A percentile compares a stretch with the other conserved stretches of the same genome.
Evolutionary conservation across 1,139 yeast species (phyloP).

Genomic region (Yamadazyma trypodendri): DNA sequence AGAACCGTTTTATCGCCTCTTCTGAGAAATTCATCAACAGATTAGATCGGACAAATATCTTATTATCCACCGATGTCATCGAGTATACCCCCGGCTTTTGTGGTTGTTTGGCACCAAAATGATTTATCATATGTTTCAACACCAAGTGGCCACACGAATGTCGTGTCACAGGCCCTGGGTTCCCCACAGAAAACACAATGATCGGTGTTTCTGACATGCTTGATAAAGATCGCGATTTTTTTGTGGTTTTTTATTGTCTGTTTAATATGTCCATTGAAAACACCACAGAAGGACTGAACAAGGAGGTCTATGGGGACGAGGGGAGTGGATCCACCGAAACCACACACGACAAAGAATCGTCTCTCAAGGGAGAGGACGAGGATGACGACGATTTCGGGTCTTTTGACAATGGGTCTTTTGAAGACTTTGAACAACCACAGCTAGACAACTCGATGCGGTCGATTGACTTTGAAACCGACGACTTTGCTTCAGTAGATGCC

Average conservation of each 20-base stretch:
- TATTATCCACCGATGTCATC: conserved; percentile 17
- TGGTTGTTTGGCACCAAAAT: conserved; percentile 26
- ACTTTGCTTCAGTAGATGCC: conserved; percentile 9
- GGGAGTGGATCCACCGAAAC: too few relatives aligned
- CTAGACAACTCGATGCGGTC: not conserved
- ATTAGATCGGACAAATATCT: conserved; percentile 37
- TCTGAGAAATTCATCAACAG: conserved; percentile 43
- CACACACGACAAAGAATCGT: conserved; percentile 8
- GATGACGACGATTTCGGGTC: conserved; percentile 35
- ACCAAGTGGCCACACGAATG: conserved; percentile 43
- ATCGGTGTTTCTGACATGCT: conserved; percentile 8
- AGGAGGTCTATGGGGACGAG: too few relatives aligned
- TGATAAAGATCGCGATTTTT: not conserved
- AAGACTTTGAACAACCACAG: conserved; percentile 18
- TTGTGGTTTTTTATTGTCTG: not conserved
- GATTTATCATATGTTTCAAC: conserved; percentile 27
- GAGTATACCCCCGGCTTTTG: conserved; percentile 25
- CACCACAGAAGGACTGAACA: too few relatives aligned
- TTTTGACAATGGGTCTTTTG: conserved; percentile 45
- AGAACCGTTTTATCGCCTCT: conserved; percentile 27
- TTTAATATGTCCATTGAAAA: not conserved
- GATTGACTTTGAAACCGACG: conserved; percentile 17
- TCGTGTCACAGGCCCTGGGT: conserved; percentile 40
- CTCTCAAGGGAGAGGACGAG: conserved; percentile 16
- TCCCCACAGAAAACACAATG: conserved; percentile 41